Conservation (phyloP, 2,329 filamentous ascomycete genomes). For the Daldinia sp. region DNA sequence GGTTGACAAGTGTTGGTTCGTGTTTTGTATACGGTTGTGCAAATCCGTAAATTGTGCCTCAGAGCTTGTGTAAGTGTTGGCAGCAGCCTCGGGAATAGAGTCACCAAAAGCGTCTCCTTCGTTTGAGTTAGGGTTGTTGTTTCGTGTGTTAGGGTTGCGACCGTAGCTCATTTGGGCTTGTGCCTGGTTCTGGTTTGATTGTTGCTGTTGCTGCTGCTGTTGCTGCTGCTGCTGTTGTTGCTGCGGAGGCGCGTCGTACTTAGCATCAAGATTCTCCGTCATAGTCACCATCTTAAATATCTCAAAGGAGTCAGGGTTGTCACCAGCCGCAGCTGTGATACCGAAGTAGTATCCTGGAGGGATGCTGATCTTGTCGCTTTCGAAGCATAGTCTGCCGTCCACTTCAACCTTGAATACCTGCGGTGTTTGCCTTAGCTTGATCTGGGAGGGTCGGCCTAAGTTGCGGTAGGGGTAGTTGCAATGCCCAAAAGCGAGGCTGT, state of each 20-base stretch:
- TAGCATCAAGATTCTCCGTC: constrained; percentile 56
- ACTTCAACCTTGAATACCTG: constrained; percentile 78
- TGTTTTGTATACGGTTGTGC: constrained; percentile 79
- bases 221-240: constrained; percentile 44
- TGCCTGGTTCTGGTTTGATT: constrained; percentile 41
- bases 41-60: constrained; percentile 80
- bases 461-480: constrained; percentile 93
- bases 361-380: constrained; percentile 79
- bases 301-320: constrained; percentile 94
- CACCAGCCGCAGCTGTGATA: constrained; percentile 85
- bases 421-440: constrained; percentile 74
- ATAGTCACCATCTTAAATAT: constrained; percentile 85
- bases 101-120: constrained; percentile 50
- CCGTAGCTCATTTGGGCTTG: constrained; percentile 42
- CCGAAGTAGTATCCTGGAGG: constrained; percentile 86
- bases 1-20: constrained; percentile 72
- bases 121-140: constrained; percentile 28
- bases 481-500: constrained; percentile 90
- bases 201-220: constrained; percentile 42
- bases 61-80: constrained; percentile 59
- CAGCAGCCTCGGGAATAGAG: constrained; percentile 56
- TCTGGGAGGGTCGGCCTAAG: constrained; percentile 80
- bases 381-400: constrained; percentile 84
- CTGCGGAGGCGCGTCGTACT: constrained; percentile 45
- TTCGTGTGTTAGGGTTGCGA: constrained; percentile 35